Evolutionary conservation across 352 stramenopile species (phyloP).

Genomic region (Phytophthora macrochlamydospora): DNA sequence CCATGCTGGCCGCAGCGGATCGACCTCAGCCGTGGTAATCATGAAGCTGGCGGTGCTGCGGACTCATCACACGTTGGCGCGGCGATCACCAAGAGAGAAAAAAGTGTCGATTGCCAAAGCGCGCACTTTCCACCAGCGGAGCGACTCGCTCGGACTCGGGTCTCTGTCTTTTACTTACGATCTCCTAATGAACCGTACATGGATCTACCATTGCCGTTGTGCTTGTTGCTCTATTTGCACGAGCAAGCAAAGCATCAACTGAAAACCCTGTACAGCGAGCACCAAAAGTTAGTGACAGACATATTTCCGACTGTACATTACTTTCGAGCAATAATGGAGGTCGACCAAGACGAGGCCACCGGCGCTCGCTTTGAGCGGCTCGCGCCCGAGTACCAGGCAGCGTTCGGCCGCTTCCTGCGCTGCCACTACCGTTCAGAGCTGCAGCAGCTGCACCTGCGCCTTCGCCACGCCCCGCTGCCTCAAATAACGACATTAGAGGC

Average conservation of each 20-base stretch:
- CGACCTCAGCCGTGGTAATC: background rate
- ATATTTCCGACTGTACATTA: no score
- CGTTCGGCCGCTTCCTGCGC: slow-evolving; percentile 36
- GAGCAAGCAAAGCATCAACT: no score
- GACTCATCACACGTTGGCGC: background rate
- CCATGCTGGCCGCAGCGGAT: background rate
- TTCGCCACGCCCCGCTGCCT: slow-evolving; percentile 11
- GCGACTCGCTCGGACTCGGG: no score
- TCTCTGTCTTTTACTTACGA: no score
- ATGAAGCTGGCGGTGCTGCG: background rate
- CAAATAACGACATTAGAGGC: background rate
- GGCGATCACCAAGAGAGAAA: background rate
- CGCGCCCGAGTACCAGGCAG: slow-evolving; percentile 35
- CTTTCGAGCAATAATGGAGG: background rate
- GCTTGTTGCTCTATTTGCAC: no score
- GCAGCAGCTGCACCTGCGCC: slow-evolving; percentile 16
- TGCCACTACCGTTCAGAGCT: slow-evolving; percentile 26
- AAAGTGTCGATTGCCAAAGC: background rate
- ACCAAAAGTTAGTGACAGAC: no score
- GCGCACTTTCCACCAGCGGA: no score
- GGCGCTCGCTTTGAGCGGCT: slow-evolving; percentile 38
- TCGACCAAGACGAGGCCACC: slow-evolving; percentile 25
- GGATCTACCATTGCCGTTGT: no score
- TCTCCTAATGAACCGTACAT: no score
- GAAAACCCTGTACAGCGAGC: no score